phyloP scores from a whole-genome alignment of 768 basidiomycete genomes.

The Melanogaster broomeanus region DNA sequence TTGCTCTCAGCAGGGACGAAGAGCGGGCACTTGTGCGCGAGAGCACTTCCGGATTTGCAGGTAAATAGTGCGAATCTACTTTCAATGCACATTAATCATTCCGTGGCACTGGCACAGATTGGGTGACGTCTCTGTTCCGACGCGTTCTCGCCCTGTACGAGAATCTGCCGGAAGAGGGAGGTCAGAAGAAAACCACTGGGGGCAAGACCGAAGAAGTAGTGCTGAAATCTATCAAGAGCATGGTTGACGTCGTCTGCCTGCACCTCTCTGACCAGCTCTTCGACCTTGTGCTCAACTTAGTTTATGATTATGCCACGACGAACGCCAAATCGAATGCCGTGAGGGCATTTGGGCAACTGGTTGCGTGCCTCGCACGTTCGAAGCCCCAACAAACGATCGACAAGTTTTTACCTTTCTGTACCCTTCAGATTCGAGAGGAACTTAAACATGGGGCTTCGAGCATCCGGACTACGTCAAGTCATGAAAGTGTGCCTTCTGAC shows the following conservation, averaged over 20 bases:
- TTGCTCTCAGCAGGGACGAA: slow-evolving; percentile 56
- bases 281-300: slow-evolving; percentile 80
- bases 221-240: slow-evolving; percentile 76
- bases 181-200: slow-evolving; percentile 80
- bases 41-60: slow-evolving; percentile 77
- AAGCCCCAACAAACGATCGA: slow-evolving; percentile 74
- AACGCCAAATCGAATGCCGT: slow-evolving; percentile 93
- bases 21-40: slow-evolving; percentile 75
- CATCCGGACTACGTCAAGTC: slow-evolving; percentile 74
- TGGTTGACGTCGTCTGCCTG: slow-evolving; percentile 78
- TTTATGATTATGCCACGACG: slow-evolving; percentile 85
- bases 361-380: slow-evolving; percentile 81
- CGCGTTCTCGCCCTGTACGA: slow-evolving; percentile 83
- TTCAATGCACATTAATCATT: not conserved
- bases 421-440: slow-evolving; percentile 78
- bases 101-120: slow-evolving; percentile 56
- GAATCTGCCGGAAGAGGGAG: slow-evolving; percentile 94
- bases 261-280: slow-evolving; percentile 69
- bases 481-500: slow-evolving; percentile 75
- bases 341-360: slow-evolving; percentile 83
- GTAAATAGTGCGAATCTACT: slow-evolving; percentile 37
- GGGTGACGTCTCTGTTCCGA: slow-evolving; percentile 77
- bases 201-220: slow-evolving; percentile 79
- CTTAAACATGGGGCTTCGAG: slow-evolving; percentile 89
- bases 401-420: slow-evolving; percentile 80